These are phyloP conservation scores for Bretziella fagacearum DNA, from an alignment of 2,329 filamentous ascomycete species.

Conservation along the genomic window DNA sequence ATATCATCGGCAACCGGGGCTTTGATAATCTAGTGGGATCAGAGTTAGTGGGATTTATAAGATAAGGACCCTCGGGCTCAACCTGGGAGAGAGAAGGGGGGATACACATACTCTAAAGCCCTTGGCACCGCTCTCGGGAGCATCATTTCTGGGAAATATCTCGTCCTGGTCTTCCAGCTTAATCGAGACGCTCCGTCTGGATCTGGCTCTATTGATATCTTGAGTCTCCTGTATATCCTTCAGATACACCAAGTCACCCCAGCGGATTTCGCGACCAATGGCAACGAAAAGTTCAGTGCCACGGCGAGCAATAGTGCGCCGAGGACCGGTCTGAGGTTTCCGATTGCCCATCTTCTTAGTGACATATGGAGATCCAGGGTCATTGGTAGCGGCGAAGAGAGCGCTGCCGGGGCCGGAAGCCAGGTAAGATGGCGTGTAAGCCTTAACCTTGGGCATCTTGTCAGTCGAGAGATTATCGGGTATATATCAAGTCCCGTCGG, in stretches of 20 bases:
- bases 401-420: constrained; percentile 59
- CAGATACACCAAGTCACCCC: constrained; percentile 67
- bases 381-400: constrained; percentile 44
- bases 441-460: constrained; percentile 69
- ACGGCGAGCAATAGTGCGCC: constrained; percentile 57
- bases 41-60: constrained; percentile 13
- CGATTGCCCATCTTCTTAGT: constrained; percentile 23
- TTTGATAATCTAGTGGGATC: constrained; percentile 47
- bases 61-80: no score
- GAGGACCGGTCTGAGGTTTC: constrained; percentile 31
- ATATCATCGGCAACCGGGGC: constrained; percentile 68
- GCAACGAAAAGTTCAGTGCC: constrained; percentile 82
- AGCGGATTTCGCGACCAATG: constrained; percentile 76
- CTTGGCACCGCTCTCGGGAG: constrained; percentile 18
- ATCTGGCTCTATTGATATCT: constrained; percentile 13
- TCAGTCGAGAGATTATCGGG: not conserved
- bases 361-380: constrained; percentile 26
- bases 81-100: no score
- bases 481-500: constrained; percentile 7
- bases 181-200: constrained; percentile 18
- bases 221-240: constrained; percentile 38
- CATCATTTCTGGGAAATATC: constrained; percentile 7
- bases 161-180: constrained; percentile 29
- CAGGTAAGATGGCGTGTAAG: constrained; percentile 78
- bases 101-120: constrained; percentile 20